Evolutionary conservation across 2,329 filamentous ascomycete species (phyloP).

Genomic region (Paramyrothecium roridum): DNA sequence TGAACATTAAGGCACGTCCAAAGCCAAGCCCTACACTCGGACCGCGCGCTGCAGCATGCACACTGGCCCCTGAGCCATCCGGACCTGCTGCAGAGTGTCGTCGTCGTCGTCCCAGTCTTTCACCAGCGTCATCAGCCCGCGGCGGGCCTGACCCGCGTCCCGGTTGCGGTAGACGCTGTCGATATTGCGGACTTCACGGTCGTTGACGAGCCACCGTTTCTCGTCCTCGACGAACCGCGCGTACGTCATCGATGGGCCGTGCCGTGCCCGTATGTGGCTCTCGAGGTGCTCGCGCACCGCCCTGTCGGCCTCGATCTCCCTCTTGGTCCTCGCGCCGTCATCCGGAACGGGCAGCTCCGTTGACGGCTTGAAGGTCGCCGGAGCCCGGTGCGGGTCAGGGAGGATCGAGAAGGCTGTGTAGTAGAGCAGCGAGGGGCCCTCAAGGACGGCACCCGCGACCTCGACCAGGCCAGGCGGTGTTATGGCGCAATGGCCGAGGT

Average conservation of each 20-base stretch:
- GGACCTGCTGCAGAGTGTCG: constrained; percentile 31
- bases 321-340: constrained; percentile 15
- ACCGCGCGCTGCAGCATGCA: constrained; percentile 16
- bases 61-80: constrained; percentile 23
- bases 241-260: constrained; percentile 26
- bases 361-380: constrained; percentile 24
- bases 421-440: constrained; percentile 30
- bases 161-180: constrained; percentile 41
- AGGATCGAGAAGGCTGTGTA: constrained; percentile 33
- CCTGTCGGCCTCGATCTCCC: constrained; percentile 22
- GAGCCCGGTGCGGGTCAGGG: constrained; percentile 17
- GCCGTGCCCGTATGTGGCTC: constrained; percentile 25
- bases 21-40: background rate
- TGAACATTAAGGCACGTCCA: background rate
- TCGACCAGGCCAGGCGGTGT: constrained; percentile 20
- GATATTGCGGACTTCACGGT: constrained; percentile 38
- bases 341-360: constrained; percentile 18
- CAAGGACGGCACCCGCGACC: constrained; percentile 24
- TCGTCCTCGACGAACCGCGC: constrained; percentile 29
- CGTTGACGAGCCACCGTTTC: constrained; percentile 35
- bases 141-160: constrained; percentile 32
- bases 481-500: constrained; percentile 34
- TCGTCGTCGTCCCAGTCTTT: constrained; percentile 38
- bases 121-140: constrained; percentile 28
- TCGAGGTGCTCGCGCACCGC: constrained; percentile 25